phyloP scores from a whole-genome alignment of 2,329 filamentous ascomycete species.

The Colletotrichum lupini region DNA sequence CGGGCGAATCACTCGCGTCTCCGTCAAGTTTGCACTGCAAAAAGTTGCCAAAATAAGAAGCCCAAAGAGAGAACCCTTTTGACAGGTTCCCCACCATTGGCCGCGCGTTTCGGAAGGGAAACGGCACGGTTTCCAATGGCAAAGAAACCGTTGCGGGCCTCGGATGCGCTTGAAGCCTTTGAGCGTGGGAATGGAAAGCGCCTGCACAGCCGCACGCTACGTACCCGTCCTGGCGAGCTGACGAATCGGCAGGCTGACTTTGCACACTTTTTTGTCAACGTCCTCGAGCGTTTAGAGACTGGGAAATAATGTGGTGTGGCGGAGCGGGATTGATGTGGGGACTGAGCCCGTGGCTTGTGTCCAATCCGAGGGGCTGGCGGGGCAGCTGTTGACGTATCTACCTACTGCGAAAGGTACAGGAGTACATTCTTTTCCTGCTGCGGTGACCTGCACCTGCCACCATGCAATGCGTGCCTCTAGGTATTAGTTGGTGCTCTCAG shows the following conservation, averaged over 20 bases:
- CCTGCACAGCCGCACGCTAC: slow-evolving; percentile 30
- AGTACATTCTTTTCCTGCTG: slow-evolving; percentile 2
- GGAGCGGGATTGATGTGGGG: slow-evolving; percentile 22
- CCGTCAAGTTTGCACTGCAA: no score
- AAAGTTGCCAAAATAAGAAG: neutral
- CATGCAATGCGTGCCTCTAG: no score
- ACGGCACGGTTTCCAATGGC: slow-evolving; percentile 3
- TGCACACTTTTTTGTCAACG: neutral
- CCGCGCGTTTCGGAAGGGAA: slow-evolving; percentile 27
- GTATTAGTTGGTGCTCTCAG: no score
- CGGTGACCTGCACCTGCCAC: no score
- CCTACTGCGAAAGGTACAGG: no score
- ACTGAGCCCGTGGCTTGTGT: neutral
- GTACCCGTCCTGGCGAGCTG: slow-evolving; percentile 4
- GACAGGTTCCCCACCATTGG: slow-evolving; percentile 6
- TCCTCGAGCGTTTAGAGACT: no score
- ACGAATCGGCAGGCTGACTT: slow-evolving; percentile 8
- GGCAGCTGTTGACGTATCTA: slow-evolving; percentile 7
- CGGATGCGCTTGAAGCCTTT: neutral
- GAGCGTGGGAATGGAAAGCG: neutral
- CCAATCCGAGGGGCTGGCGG: slow-evolving; percentile 1
- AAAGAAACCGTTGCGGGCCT: slow-evolving; percentile 13
- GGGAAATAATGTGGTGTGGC: slow-evolving; percentile 12
- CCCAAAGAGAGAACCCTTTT: neutral
- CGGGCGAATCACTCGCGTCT: neutral